These are phyloP conservation scores for Lyophyllum shimeji DNA, from an alignment of 768 basidiomycete species.

Conservation along the genomic window DNA sequence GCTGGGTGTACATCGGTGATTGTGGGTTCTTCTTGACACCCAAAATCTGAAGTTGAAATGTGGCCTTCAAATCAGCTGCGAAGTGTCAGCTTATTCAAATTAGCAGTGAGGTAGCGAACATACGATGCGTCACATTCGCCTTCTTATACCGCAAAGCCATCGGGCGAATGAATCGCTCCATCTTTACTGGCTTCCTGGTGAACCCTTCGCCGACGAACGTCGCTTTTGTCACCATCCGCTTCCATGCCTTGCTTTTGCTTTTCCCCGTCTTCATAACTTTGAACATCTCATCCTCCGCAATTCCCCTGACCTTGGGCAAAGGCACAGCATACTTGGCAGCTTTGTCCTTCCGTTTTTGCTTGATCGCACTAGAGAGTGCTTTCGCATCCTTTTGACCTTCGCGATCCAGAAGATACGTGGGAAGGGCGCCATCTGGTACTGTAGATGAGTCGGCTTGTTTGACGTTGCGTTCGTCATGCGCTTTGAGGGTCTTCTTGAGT, in stretches of 20 bases:
- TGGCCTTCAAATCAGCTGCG: conserved; percentile 93
- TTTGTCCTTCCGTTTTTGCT: conserved; percentile 98
- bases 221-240: conserved; percentile 99
- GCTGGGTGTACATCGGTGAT: conserved; percentile 95
- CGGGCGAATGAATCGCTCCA: conserved; percentile 96
- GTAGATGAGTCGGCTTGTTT: conserved; percentile 87
- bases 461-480: conserved; percentile 97
- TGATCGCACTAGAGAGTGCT: conserved; percentile 92
- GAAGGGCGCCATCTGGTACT: conserved; percentile 87
- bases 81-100: neutral
- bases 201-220: conserved; percentile 99
- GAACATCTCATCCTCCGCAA: conserved; percentile 99
- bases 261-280: conserved; percentile 98
- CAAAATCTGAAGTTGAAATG: conserved; percentile 96
- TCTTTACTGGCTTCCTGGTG: conserved; percentile 97
- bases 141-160: conserved; percentile 98
- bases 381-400: conserved; percentile 99
- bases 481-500: conserved; percentile 99
- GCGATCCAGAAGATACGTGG: conserved; percentile 93
- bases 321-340: conserved; percentile 98
- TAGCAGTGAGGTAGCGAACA: conserved; percentile 21
- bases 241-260: conserved; percentile 95
- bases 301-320: conserved; percentile 93
- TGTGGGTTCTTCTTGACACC: conserved; percentile 99
- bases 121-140: conserved; percentile 98